These are phyloP conservation scores for Punctularia strigosozonata DNA, from an alignment of 768 basidiomycete species.

Conservation along the genomic window DNA sequence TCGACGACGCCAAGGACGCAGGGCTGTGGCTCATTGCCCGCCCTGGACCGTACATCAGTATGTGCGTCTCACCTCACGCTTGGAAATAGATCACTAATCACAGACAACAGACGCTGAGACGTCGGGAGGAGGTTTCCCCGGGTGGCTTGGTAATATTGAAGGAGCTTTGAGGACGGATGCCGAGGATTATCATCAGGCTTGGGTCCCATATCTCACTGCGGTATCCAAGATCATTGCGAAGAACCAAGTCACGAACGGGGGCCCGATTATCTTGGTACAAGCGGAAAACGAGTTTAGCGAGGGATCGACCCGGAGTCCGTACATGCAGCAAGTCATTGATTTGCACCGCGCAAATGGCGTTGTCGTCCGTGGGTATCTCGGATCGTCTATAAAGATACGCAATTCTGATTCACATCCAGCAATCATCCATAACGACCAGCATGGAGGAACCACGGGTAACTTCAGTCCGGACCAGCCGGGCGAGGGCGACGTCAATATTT, in stretches of 20 bases:
- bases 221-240: slow-evolving; percentile 36
- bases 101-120: slow-evolving; percentile 37
- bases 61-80: slow-evolving; percentile 4
- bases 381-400: too few species aligned
- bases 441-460: slow-evolving; percentile 33
- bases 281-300: slow-evolving; percentile 46
- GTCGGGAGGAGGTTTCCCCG: slow-evolving; percentile 46
- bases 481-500: slow-evolving; percentile 33
- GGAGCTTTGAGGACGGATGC: slow-evolving; percentile 35
- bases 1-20: slow-evolving; percentile 36
- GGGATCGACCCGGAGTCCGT: slow-evolving; percentile 27
- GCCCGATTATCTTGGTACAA: slow-evolving; percentile 41
- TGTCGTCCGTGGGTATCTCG: slow-evolving; percentile 35
- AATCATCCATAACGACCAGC: slow-evolving; percentile 38
- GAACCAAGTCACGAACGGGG: slow-evolving; percentile 49
- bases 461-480: slow-evolving; percentile 37
- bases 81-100: neutral
- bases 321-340: slow-evolving; percentile 39
- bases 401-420: too few species aligned
- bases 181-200: slow-evolving; percentile 20
- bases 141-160: slow-evolving; percentile 45
- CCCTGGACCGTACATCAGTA: slow-evolving; percentile 44
- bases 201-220: slow-evolving; percentile 42
- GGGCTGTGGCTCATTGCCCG: slow-evolving; percentile 47
- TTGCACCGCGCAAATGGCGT: slow-evolving; percentile 33